Base-by-base conservation (phyloP, 345 rosid species). In the Litchi chinensis region DNA sequence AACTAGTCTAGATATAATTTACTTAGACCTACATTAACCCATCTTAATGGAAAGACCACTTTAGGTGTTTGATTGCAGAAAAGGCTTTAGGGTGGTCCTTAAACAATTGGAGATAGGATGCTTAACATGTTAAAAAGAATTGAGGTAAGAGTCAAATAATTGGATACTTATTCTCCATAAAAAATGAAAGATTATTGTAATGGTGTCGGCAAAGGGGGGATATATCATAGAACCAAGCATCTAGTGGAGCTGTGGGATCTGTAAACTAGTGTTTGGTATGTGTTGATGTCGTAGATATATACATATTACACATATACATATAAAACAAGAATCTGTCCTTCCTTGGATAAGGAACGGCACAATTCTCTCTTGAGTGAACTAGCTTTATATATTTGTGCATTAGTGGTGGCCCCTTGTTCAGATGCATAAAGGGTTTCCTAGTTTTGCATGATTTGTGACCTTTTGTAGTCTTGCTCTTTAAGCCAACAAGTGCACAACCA, bases 291-390 rank as follows among this genome's bases (percentile, higher is more conserved):
- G 52, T 22, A 60, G 60, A 48, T 56, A 64, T 15, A 40, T 32
- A 19, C 26, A 46, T 46, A 46, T 46, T 46, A 46, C 52, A 56
- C 32, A 72, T 26, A 65, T 65, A 68, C 74, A 37, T 62, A 3
- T 13, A n/a, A 67, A 10, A 57, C 48, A 76, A 72, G 82, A 83
- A 83, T 73, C 72, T 79, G 82, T 59, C 75, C 77, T 48, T 59
- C 75, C 77, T 59, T 26, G 37, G 77, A 72, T 54, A 72, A 60
- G 54, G 41, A 59, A 44, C 71, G 65, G 79, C 4, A 32, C 37
- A 32, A 78, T 57, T 71, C 68, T 70, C 41, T 82, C 62, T 56
- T 48, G 19, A 24, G 39, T 43, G 12, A 75, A 40, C 73, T 70
- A 50, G 56, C 56, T 50, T 50, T 50, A 50, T 50, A 12, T 12